Evolutionary conservation across 2,329 filamentous ascomycete genomes (phyloP), one percentile per base, ranked within the genome.

Genomic region (Rutstroemia sydowiana): DNA sequence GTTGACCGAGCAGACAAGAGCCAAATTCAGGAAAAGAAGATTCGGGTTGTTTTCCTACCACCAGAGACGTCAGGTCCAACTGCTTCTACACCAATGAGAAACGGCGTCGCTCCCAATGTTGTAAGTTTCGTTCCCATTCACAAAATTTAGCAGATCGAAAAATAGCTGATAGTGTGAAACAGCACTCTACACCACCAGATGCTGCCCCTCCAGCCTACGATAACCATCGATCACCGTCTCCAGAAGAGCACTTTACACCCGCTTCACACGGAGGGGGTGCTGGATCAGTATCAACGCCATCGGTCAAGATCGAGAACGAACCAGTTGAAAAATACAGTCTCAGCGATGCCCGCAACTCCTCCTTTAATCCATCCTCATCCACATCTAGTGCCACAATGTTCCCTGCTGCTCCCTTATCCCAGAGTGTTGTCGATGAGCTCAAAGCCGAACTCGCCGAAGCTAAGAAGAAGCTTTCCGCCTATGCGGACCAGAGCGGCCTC

Each of bases 1-100:
- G 75, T 86, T 67, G 74, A 93, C 75, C 79, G 84, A 66, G 78
- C 78, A 9, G 78, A 87, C 53, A 97, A 95, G 73, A 75, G 78
- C 13, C 76, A 79, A 20, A 85, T 98, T 54, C 82, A 90, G 64
- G 93, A 98, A 75, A 88, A 85, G 75, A 98, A 97, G 77, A 98
- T 98, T 61, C 84, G 92, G 43, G 93, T 98, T 58, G 78, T 78
- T 61, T 98, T 92, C 77, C 76, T 96, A 39, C 71, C 86, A 44
- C 75, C 85, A 9, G 78, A 81, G 45, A 77, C 44, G 77, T 37
- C 31, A 11, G 21, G 37, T 45, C 49, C 57, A 41, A 53, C n/a
- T n/a, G n/a, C 46, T 30, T 34, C 48, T 30, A 66, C 65, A 36
- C 65, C 64, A 41, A 31, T 59, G 47, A 63, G 57, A 53, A 66